Conservation (phyloP, 495 filamentous ascomycete species). For the Barbatosphaeria neglecta region DNA sequence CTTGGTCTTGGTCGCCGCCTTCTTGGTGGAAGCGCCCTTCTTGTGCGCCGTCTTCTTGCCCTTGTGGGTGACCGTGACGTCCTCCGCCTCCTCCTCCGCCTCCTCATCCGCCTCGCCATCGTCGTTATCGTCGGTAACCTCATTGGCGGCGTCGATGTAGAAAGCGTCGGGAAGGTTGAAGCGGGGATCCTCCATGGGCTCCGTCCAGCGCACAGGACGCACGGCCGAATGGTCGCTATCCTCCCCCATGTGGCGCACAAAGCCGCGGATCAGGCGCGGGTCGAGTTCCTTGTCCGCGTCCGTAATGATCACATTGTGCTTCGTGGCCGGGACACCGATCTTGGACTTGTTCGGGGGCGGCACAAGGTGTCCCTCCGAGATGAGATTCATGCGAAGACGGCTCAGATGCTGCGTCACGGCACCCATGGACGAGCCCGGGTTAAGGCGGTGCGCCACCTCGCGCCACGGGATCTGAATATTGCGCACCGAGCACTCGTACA, state of each 20-base stretch:
- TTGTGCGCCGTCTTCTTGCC: too few relatives aligned
- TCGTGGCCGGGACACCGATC: too few relatives aligned
- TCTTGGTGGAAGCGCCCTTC: too few relatives aligned
- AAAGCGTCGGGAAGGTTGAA: constrained; percentile 12
- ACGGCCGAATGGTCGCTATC: constrained; percentile 1
- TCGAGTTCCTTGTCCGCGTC: too few relatives aligned
- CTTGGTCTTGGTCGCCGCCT: too few relatives aligned
- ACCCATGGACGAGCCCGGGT: constrained; percentile 17
- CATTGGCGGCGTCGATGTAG: not conserved
- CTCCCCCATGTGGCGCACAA: constrained; percentile 10
- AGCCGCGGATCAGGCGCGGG: constrained; percentile 22
- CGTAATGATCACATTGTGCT: too few relatives aligned
- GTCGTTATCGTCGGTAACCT: constrained; percentile 1
- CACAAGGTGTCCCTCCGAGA: constrained; percentile 23
- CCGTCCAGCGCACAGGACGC: constrained; percentile 13
- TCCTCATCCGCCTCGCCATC: not conserved
- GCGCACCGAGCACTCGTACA: constrained; percentile 16
- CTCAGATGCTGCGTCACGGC: constrained; percentile 16
- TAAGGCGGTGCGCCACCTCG: constrained; percentile 16
- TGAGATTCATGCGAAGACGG: constrained; percentile 12
- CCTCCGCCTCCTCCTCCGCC: not conserved
- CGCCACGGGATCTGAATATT: constrained; percentile 18
- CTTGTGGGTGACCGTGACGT: too few relatives aligned
- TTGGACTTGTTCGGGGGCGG: too few relatives aligned
- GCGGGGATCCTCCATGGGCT: constrained; percentile 14